Evolutionary conservation across 371 early-diverging fungal genomes (phyloP).

Genomic region (Mortierella sp.): DNA sequence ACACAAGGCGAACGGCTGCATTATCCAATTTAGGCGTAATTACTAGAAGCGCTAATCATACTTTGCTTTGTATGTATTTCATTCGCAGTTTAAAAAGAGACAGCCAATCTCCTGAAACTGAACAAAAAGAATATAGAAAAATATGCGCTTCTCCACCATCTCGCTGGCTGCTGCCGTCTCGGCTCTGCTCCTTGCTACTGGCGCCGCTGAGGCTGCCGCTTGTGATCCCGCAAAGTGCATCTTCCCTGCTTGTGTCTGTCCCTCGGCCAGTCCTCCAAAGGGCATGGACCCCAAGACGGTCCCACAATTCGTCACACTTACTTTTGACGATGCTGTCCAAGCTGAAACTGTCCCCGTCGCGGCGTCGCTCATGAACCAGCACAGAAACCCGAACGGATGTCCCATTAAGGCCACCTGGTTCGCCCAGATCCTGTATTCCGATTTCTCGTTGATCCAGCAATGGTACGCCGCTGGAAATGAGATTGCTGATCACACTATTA

Average conservation of each 20-base stretch:
- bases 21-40: too few species aligned
- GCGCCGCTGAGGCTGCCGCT: slow-evolving; percentile 43
- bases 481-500: slow-evolving; percentile 76
- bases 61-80: neutral
- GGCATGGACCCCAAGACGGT: slow-evolving; percentile 66
- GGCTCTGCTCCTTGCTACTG: slow-evolving; percentile 25
- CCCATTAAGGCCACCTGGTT: slow-evolving; percentile 75
- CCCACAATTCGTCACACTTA: slow-evolving; percentile 81
- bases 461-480: slow-evolving; percentile 82
- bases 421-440: slow-evolving; percentile 73
- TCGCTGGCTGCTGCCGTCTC: slow-evolving; percentile 38
- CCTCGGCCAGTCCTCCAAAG: slow-evolving; percentile 70
- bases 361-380: slow-evolving; percentile 25
- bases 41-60: neutral
- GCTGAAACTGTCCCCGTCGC: slow-evolving; percentile 53
- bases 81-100: slow-evolving; percentile 1
- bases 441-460: slow-evolving; percentile 73
- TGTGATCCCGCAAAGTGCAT: slow-evolving; percentile 76
- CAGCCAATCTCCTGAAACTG: neutral
- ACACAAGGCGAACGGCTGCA: neutral
- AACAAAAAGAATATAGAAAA: neutral
- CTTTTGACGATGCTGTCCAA: slow-evolving; percentile 80
- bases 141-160: slow-evolving; percentile 42
- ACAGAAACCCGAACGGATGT: slow-evolving; percentile 76
- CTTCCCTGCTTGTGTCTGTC: slow-evolving; percentile 75